phyloP scores from a whole-genome alignment of 495 filamentous ascomycete species.

The Schizothecium vesticola region DNA sequence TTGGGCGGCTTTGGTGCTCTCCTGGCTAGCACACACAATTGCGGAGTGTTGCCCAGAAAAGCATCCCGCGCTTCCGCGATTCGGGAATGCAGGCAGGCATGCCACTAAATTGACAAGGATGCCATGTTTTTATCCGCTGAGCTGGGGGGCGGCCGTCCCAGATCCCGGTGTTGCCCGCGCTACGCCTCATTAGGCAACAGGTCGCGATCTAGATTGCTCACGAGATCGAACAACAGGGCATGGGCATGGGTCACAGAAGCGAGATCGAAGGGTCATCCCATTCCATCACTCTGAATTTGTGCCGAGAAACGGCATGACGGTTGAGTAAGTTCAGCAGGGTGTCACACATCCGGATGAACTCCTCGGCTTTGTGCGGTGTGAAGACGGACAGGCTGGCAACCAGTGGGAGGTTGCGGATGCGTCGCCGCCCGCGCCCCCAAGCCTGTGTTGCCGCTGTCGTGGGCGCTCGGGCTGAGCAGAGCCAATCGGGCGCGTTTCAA shows the following conservation, averaged over 20 bases:
- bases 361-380: constrained; percentile 3
- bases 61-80: constrained; percentile 12
- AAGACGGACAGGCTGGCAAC: background rate
- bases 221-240: constrained; percentile 11
- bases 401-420: constrained; percentile 8
- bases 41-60: background rate
- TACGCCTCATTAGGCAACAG: constrained; percentile 4
- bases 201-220: constrained; percentile 14
- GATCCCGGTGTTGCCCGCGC: constrained; percentile 11
- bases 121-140: constrained; percentile 7
- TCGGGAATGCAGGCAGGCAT: constrained; percentile 15
- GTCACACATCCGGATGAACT: constrained; percentile 9
- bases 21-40: background rate
- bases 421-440: constrained; percentile 7
- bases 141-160: background rate
- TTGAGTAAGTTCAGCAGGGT: background rate
- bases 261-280: background rate
- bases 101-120: constrained; percentile 14
- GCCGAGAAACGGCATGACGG: background rate
- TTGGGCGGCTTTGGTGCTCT: background rate
- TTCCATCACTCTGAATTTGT: background rate
- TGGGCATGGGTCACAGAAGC: background rate
- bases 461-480: constrained; percentile 5
- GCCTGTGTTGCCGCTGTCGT: constrained; percentile 13
- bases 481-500: constrained; percentile 5